These are phyloP conservation scores for Pelargonium australe DNA, from an alignment of 441 rosid genomes.

Conservation along the genomic window DNA sequence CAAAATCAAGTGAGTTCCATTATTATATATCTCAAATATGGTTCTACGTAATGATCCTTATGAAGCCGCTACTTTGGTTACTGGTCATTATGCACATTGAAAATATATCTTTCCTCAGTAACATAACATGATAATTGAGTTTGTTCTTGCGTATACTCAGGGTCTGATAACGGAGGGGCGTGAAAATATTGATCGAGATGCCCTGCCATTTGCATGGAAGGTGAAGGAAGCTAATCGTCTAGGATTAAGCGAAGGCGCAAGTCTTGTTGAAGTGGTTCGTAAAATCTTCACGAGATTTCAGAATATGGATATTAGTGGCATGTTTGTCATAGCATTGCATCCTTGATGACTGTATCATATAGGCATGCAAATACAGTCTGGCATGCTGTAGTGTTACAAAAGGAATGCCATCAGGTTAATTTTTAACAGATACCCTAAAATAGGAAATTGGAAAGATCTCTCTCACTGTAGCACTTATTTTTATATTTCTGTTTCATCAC, in stretches of 20 bases:
- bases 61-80: too few relatives aligned
- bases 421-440: too few relatives aligned
- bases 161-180: constrained; percentile 92
- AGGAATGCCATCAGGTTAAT: too few relatives aligned
- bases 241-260: constrained; percentile 86
- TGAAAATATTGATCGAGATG: constrained; percentile 67
- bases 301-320: background rate
- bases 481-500: background rate
- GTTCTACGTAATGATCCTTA: too few relatives aligned
- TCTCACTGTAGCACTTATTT: too few relatives aligned
- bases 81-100: background rate
- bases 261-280: constrained; percentile 92
- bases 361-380: background rate
- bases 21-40: too few relatives aligned
- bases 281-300: constrained; percentile 15
- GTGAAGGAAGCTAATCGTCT: constrained; percentile 75
- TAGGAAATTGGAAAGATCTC: too few relatives aligned
- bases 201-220: constrained; percentile 80
- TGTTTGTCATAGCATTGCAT: background rate
- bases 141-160: constrained; percentile 34
- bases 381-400: too few relatives aligned
- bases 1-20: too few relatives aligned
- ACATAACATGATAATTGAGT: background rate
- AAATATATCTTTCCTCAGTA: background rate
- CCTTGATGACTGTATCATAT: background rate